Conservation (phyloP, 768 basidiomycete species). For the Lactarius hengduanensis region DNA sequence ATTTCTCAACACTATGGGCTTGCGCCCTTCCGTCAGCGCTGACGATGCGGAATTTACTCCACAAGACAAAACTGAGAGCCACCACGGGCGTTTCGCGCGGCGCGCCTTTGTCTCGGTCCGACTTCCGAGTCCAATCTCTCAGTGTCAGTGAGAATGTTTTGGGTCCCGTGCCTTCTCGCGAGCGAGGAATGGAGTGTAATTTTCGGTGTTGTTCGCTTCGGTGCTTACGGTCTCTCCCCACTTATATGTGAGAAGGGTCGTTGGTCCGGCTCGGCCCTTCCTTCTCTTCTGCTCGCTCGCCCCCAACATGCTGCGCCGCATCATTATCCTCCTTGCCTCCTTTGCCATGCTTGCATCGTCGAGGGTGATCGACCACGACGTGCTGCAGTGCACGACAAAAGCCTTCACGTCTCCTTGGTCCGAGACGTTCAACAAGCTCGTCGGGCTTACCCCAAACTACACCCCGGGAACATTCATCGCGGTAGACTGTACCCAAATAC, state of each 20-base stretch:
- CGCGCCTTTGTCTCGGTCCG: constrained; percentile 10
- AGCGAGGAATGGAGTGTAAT: constrained; percentile 12
- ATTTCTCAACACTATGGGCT: not conserved
- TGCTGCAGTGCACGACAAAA: constrained; percentile 26
- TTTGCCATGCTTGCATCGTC: constrained; percentile 1
- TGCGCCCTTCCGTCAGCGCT: not conserved
- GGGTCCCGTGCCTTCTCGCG: not conserved
- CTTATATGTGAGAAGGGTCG: not conserved
- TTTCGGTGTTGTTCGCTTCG: constrained; percentile 13
- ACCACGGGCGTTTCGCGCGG: constrained; percentile 4
- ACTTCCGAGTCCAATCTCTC: not conserved
- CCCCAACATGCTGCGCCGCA: constrained; percentile 6
- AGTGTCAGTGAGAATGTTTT: constrained; percentile 1
- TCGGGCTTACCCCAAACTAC: constrained; percentile 22
- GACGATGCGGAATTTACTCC: not conserved
- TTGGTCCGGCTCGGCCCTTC: not conserved
- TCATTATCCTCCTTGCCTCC: not conserved
- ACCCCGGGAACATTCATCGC: constrained; percentile 19
- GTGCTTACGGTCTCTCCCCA: not conserved
- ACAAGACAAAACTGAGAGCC: not conserved
- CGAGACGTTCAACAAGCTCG: constrained; percentile 18
- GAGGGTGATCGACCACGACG: constrained; percentile 13
- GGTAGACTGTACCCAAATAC: constrained; percentile 20
- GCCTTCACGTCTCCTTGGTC: constrained; percentile 23
- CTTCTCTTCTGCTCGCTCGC: not conserved